Percentiles rank a stretch among this genome's conserved stretches.
phyloP scores from a whole-genome alignment of 805 yeast species.

The Spathaspora girioi region DNA sequence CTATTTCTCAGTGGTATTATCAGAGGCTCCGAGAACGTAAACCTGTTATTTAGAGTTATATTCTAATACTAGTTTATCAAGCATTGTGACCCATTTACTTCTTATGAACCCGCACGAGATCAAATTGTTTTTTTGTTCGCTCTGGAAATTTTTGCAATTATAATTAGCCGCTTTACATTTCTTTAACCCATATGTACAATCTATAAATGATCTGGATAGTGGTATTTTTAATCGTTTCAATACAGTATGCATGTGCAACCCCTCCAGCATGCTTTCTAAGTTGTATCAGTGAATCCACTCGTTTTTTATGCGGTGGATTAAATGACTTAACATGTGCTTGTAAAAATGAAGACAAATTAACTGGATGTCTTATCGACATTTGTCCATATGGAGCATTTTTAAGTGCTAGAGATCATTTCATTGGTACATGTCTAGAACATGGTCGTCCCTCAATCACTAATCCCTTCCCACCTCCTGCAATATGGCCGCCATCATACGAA shows the following conservation, averaged over 20 bases:
- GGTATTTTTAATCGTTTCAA: neutral
- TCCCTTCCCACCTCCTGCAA: constrained; percentile 8
- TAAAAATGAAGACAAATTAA: constrained; percentile 29
- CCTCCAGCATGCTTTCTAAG: constrained; percentile 51
- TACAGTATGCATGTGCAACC: constrained; percentile 18
- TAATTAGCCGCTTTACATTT: neutral
- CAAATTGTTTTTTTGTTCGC: neutral
- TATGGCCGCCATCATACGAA: constrained; percentile 1
- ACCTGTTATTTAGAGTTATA: too few species aligned
- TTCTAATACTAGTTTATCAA: neutral
- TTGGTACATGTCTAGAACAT: constrained; percentile 47
- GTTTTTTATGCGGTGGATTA: constrained; percentile 26
- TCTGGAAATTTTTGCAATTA: neutral
- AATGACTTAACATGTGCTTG: constrained; percentile 40
- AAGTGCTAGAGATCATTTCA: constrained; percentile 46
- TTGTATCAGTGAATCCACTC: constrained; percentile 37
- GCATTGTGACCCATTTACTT: neutral
- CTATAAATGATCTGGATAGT: neutral
- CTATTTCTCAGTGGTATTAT: too few species aligned
- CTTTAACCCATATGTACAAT: neutral
- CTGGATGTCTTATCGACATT: constrained; percentile 44
- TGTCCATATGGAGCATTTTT: constrained; percentile 43
- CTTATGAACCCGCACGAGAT: neutral
- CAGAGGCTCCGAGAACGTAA: too few species aligned
- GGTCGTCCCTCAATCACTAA: constrained; percentile 7